Conservation (phyloP, 345 rosid genomes). For the Euphorbia tirucalli region DNA sequence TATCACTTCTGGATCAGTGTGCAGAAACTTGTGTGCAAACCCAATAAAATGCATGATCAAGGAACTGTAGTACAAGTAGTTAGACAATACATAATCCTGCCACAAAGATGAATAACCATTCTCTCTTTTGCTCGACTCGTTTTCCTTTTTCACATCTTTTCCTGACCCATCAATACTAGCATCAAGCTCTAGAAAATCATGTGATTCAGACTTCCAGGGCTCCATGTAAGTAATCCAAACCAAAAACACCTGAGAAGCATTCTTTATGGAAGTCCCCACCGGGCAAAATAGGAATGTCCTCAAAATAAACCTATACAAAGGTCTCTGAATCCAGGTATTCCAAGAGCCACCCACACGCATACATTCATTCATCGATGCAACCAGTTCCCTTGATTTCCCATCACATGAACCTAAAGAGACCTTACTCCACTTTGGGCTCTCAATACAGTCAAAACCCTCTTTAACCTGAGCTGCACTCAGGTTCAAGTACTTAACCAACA, state of each 20-base stretch:
- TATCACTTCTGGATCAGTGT: constrained; percentile 65
- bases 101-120: constrained; percentile 56
- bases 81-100: constrained; percentile 75
- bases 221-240: constrained; percentile 79
- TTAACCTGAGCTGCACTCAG: constrained; percentile 45
- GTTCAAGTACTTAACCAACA: constrained; percentile 79
- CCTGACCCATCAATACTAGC: constrained; percentile 37
- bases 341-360: constrained; percentile 49
- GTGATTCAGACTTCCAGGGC: constrained; percentile 67
- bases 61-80: constrained; percentile 85
- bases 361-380: constrained; percentile 29
- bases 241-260: constrained; percentile 74
- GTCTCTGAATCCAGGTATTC: constrained; percentile 73
- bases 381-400: constrained; percentile 36
- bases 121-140: constrained; percentile 21
- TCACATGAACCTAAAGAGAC: constrained; percentile 40
- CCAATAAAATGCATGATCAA: constrained; percentile 91
- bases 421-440: constrained; percentile 46
- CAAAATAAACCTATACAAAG: constrained; percentile 70
- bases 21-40: constrained; percentile 96
- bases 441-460: constrained; percentile 37
- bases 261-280: constrained; percentile 65
- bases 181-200: constrained; percentile 65
- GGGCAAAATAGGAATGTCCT: constrained; percentile 85
- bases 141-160: constrained; percentile 43